phyloP scores from a whole-genome alignment of 352 stramenopile species.

The Pythium angustatum region DNA sequence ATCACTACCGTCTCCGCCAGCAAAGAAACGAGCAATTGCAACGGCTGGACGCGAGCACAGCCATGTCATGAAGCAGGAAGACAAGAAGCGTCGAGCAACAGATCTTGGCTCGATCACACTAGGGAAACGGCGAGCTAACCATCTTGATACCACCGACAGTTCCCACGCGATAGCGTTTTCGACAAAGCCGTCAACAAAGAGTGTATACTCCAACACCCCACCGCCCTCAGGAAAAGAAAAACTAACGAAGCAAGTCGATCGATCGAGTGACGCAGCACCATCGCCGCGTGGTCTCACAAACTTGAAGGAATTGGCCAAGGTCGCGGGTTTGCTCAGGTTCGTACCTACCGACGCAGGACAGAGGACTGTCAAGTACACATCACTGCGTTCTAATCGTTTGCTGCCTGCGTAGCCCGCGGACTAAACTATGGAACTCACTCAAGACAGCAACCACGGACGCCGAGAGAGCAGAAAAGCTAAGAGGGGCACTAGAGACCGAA shows the following conservation, averaged over 20 bases:
- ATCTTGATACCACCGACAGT: no score
- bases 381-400: neutral
- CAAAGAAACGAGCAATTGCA: neutral
- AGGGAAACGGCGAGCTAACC: no score
- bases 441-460: neutral
- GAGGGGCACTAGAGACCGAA: neutral
- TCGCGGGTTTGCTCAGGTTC: neutral
- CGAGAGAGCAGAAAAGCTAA: neutral
- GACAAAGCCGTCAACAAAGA: no score
- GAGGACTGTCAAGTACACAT: no score
- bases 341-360: neutral
- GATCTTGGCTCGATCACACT: no score
- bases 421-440: neutral
- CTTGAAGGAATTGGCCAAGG: conserved; percentile 9
- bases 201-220: no score
- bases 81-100: neutral
- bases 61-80: neutral
- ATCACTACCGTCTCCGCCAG: no score
- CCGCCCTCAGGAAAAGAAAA: no score
- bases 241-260: neutral
- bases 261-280: neutral
- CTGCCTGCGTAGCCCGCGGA: conserved; percentile 5
- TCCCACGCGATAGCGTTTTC: no score
- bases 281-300: neutral
- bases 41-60: neutral